Conservation (phyloP, 140 eudicot genomes). For the Flaveria floridana region DNA sequence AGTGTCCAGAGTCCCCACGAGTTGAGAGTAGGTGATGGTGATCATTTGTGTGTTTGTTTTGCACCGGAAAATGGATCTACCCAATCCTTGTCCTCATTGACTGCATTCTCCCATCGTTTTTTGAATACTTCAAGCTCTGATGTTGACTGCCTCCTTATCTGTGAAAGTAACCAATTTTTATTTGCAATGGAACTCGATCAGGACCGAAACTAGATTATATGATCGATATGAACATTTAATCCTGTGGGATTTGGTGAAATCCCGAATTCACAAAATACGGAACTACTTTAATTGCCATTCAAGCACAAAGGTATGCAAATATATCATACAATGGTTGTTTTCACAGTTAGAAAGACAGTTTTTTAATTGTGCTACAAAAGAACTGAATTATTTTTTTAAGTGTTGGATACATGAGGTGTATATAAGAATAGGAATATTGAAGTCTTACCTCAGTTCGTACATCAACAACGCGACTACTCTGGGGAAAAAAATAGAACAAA, state of each 20-base stretch:
- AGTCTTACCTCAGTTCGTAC: constrained; percentile 66
- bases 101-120: constrained; percentile 78
- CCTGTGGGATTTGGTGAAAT: neutral
- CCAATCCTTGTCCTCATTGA: constrained; percentile 61
- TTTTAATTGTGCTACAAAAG: neutral
- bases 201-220: neutral
- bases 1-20: constrained; percentile 11
- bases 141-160: constrained; percentile 84
- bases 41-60: constrained; percentile 25
- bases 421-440: neutral
- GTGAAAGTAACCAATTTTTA: constrained; percentile 9
- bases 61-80: constrained; percentile 50
- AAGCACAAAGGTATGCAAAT: neutral
- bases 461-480: constrained; percentile 55
- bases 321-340: neutral
- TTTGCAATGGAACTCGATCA: neutral
- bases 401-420: neutral
- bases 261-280: neutral
- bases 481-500: constrained; percentile 20
- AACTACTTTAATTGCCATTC: neutral
- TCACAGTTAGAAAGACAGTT: neutral
- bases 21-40: constrained; percentile 28
- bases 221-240: neutral
- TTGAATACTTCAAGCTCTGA: constrained; percentile 62
- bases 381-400: neutral